Evolutionary conservation across 169 alveolate species (phyloP), one percentile per base, ranked within the genome.

Genomic region (Nephromyces sp.): DNA sequence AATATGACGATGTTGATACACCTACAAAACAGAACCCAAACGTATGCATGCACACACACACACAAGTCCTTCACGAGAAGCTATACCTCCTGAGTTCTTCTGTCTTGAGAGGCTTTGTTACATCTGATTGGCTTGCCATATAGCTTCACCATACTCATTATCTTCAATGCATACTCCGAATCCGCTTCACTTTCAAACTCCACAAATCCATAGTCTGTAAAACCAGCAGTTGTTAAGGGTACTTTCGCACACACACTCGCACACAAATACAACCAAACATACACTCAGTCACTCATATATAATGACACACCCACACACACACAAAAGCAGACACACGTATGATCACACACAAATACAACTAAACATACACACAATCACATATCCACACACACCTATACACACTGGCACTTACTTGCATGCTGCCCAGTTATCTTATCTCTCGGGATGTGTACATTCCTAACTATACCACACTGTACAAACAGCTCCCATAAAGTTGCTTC

Each of bases 401-500:
- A 43, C 15, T n/a, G 64, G 30, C 15, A 0, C 31, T 52, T 22
- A 69, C 78, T 71, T 27, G 25, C 69, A 32, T 78, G 79, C 1
- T 24, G 52, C 0, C 75, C 79, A 3, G 86, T 89, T 92, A 74
- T 84, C 90, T 71, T 95, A 73, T 97, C 99, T 81, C 97, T 86
- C 4, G 99, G 99, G 28, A 95, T 91, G 87, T 94, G 97, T 29
- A 97, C 98, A 70, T 93, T 92, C 51, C 92, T 93, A 29, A 97
- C 97, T 32, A 97, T 94, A 0, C 99, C 99, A 66, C 95, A 92
- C 83, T 97, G 97, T 63, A 95, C 86, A 79, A 95, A 97, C 51
- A 97, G 88, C 81, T 97, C 99, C 96, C 99, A 95, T 24, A 97
- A 81, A 2, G 94, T 87, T 72, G 95, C 99, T 81, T 95, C 98